These are phyloP conservation scores for Boletus coccyginus DNA, from an alignment of 768 basidiomycete genomes.

Conservation along the genomic window DNA sequence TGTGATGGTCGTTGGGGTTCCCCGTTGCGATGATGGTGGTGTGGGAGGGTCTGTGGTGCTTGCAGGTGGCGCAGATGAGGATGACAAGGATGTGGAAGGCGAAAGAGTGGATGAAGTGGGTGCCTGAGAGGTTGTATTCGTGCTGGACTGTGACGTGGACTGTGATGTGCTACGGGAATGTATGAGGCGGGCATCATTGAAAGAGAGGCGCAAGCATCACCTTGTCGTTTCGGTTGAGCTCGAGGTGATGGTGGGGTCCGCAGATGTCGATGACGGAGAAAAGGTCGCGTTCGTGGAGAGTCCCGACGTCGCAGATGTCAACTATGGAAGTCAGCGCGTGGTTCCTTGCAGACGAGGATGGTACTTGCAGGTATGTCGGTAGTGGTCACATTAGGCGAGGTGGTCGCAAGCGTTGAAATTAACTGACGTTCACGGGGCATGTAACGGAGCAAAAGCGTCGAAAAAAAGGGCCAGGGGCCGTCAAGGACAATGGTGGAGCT, in stretches of 20 bases:
- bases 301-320: background rate
- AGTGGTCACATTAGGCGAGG: no score
- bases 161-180: constrained; percentile 2
- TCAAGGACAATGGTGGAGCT: no score
- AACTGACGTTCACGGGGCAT: no score
- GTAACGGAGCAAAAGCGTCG: no score
- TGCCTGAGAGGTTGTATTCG: background rate
- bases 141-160: background rate
- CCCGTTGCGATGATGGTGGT: constrained; percentile 6
- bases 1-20: constrained; percentile 16
- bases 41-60: background rate
- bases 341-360: no score
- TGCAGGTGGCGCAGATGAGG: background rate
- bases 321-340: no score
- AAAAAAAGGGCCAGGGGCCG: no score
- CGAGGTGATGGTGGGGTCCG: background rate
- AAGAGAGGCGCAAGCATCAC: background rate
- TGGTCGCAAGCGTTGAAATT: no score
- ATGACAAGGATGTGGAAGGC: background rate
- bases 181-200: background rate
- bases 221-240: constrained; percentile 10
- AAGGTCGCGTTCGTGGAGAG: no score
- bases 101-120: background rate
- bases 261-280: no score
- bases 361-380: no score